These are phyloP conservation scores for Ogataea haglerorum DNA, from an alignment of 805 yeast species.

Conservation along the genomic window DNA sequence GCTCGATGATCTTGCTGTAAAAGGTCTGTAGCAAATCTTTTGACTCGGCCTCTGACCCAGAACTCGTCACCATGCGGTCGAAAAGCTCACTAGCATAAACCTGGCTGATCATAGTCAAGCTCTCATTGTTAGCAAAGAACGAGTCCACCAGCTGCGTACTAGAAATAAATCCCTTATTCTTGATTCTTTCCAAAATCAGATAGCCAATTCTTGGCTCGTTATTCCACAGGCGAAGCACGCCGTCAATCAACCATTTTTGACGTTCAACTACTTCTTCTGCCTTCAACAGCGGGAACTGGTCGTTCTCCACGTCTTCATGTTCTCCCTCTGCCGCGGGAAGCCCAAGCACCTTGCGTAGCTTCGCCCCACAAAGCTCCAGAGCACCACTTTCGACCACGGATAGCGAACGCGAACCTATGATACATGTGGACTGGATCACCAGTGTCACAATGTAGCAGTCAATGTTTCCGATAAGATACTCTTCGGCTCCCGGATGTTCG, in stretches of 20 bases:
- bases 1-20: conserved; percentile 14
- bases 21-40: conserved; percentile 22
- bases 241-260: conserved; percentile 46
- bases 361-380: conserved; percentile 29
- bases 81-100: conserved; percentile 42
- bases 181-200: conserved; percentile 52
- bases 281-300: conserved; percentile 22
- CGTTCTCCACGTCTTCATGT: conserved; percentile 16
- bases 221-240: conserved; percentile 63
- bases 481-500: conserved; percentile 8
- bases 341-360: conserved; percentile 27
- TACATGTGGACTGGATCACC: conserved; percentile 67
- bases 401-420: conserved; percentile 83
- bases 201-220: conserved; percentile 62
- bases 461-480: conserved; percentile 21
- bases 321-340: conserved; percentile 15
- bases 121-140: conserved; percentile 35
- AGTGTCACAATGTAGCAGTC: conserved; percentile 52
- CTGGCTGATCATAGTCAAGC: conserved; percentile 39
- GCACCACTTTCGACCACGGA: conserved; percentile 64
- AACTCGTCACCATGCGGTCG: conserved; percentile 24
- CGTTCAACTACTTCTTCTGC: conserved; percentile 30
- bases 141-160: conserved; percentile 41
- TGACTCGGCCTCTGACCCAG: conserved; percentile 11
- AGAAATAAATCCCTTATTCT: conserved; percentile 41